These are phyloP conservation scores for Tolypocladium inflatum DNA, from an alignment of 2,329 filamentous ascomycete species.

Conservation along the genomic window DNA sequence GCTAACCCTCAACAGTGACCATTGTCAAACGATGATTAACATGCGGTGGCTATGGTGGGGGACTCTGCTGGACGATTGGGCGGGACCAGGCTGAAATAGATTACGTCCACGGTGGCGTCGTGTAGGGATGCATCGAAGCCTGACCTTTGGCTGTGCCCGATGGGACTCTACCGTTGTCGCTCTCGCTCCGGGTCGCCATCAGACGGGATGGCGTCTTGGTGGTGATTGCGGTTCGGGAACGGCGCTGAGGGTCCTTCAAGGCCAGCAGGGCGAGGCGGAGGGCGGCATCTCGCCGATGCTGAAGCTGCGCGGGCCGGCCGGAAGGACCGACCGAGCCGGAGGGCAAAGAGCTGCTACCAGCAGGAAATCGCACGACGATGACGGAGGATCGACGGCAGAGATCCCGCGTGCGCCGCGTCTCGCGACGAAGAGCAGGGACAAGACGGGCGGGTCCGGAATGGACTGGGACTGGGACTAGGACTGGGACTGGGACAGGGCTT, in stretches of 20 bases:
- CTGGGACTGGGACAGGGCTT: neutral
- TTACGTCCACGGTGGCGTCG: slow-evolving; percentile 1
- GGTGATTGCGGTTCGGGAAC: neutral
- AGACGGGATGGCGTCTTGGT: neutral
- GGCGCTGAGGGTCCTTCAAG: neutral
- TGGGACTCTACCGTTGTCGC: neutral
- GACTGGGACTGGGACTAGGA: too few relatives aligned
- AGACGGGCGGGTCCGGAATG: neutral
- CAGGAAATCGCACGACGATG: neutral
- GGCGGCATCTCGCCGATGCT: neutral
- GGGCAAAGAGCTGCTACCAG: neutral
- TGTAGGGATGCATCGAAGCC: slow-evolving; percentile 1
- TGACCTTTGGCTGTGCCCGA: neutral
- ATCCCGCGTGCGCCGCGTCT: slow-evolving; percentile 5
- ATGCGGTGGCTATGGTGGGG: slow-evolving; percentile 1
- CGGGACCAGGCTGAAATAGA: neutral
- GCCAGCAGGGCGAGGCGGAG: neutral
- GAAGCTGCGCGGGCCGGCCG: neutral
- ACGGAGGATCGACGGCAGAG: slow-evolving; percentile 6
- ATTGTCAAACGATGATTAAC: slow-evolving; percentile 57
- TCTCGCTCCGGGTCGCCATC: neutral
- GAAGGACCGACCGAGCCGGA: neutral
- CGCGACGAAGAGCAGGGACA: neutral
- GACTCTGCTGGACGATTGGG: slow-evolving; percentile 4
- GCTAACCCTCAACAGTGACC: slow-evolving; percentile 22